These are phyloP conservation scores for Exserohilum rostratum DNA, from an alignment of 2,329 filamentous ascomycete genomes.

Conservation along the genomic window DNA sequence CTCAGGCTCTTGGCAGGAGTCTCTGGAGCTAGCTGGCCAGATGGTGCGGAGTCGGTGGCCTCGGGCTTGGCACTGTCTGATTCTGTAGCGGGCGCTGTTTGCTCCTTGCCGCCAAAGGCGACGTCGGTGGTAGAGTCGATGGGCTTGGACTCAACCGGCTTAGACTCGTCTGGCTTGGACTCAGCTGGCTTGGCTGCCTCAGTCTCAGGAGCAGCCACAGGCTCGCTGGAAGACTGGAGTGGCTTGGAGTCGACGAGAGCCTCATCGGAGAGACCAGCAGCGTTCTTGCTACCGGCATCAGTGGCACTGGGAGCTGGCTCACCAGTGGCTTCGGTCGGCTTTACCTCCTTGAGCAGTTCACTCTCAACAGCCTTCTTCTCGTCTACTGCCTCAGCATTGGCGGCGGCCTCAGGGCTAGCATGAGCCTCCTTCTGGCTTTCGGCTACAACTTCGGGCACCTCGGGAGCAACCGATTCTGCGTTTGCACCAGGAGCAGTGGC, in stretches of 20 bases:
- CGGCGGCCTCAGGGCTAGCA: constrained; percentile 69
- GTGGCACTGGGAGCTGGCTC: constrained; percentile 47
- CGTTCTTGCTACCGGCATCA: constrained; percentile 39
- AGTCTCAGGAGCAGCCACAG: constrained; percentile 48
- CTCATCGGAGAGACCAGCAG: constrained; percentile 41
- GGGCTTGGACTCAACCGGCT: constrained; percentile 31
- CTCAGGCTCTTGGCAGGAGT: constrained; percentile 39
- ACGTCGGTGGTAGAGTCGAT: constrained; percentile 46
- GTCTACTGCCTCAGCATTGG: constrained; percentile 65
- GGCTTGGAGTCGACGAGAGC: constrained; percentile 38
- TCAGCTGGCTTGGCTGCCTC: constrained; percentile 34
- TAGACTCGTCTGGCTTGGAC: constrained; percentile 32
- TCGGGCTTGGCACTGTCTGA: constrained; percentile 43
- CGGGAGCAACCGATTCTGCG: constrained; percentile 39
- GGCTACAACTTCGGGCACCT: constrained; percentile 66
- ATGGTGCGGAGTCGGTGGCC: constrained; percentile 22
- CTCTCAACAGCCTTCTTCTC: constrained; percentile 75
- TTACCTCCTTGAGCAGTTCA: constrained; percentile 63
- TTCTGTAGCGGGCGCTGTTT: constrained; percentile 50
- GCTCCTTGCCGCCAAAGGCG: constrained; percentile 51
- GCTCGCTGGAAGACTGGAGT: constrained; percentile 39
- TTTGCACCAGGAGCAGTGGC: constrained; percentile 5
- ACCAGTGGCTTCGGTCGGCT: constrained; percentile 5
- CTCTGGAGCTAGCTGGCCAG: constrained; percentile 26
- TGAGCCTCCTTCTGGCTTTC: constrained; percentile 73